Base-by-base conservation (phyloP, 129 eudicot genomes). In the Flaveria robusta region DNA sequence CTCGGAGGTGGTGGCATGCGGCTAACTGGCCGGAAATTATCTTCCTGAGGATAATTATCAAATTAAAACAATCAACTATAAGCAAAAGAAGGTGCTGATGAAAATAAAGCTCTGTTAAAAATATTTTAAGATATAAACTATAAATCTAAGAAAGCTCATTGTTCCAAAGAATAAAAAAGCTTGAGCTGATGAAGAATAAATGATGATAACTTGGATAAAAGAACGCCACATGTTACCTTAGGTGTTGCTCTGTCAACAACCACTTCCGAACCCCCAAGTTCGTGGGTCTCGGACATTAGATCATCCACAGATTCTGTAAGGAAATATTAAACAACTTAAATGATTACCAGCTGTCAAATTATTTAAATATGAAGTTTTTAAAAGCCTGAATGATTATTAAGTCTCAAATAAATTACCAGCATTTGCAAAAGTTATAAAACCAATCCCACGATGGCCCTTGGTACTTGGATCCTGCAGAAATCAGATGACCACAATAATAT, bases 201-300 rank as follows among this genome's bases (percentile, higher is more conserved):
- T 68, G 29, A 71, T 49, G 34, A 60, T 12, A 79, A 22, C 16
- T 16, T 64, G 22, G 27, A 79, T 64, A 50, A 14, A 67, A 63
- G n/a, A 37, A 74, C 23, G 62, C 15, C 23, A 49, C 71, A 65
- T 59, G 62, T 81, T 83, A 72, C 99, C 97, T 95, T 95, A 9
- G 99, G 97, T 19, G 99, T 95, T 63, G 99, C 99, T 78, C 99
- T 81, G 78, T 95, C 99, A 6, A 95, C 99, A 79, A 91, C 99
- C 26, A 95, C 84, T 11, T 85, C 82, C 42, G 97, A 88, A 64
- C 97, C 99, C 66, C 97, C 99, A 82, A 95, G 75, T 78, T 95
- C 99, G 71, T 95, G 99, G 70, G 96, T 91, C 47, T 95, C 99
- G n/a, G 82, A 73, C 92, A 95, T 95, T 62, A 95, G 85, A 82